Evolutionary conservation across 2,329 filamentous ascomycete genomes (phyloP).

Genomic region (Ploettnerulaceae sp.): DNA sequence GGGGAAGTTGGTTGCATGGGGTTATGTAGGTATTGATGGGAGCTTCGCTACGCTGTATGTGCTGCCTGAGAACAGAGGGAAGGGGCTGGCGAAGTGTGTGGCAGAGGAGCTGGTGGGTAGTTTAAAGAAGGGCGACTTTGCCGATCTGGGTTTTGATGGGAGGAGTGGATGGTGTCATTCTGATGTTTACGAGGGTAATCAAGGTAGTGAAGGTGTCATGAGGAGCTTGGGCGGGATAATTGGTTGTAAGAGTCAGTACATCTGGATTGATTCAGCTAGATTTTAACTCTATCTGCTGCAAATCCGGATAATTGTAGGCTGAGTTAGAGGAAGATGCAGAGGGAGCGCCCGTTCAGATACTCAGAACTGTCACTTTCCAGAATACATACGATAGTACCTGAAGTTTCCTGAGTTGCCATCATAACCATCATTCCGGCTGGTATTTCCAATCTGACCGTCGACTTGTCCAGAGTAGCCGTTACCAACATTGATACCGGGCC

Average conservation of each 20-base stretch:
- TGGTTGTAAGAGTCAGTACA: slow-evolving; percentile 23
- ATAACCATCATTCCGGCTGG: too few species aligned
- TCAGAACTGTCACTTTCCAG: too few species aligned
- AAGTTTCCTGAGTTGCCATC: too few species aligned
- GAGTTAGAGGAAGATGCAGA: too few species aligned
- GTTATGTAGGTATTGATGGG: slow-evolving; percentile 29
- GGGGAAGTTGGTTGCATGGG: slow-evolving; percentile 28
- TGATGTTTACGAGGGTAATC: slow-evolving; percentile 31
- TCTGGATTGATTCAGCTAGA: slow-evolving; percentile 27
- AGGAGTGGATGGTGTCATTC: slow-evolving; percentile 30
- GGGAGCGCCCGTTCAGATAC: too few species aligned
- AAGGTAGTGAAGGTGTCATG: slow-evolving; percentile 32
- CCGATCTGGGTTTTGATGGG: slow-evolving; percentile 27
- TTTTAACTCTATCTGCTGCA: slow-evolving; percentile 14
- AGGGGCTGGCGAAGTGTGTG: slow-evolving; percentile 27
- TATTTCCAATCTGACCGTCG: too few species aligned
- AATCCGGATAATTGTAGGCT: too few species aligned
- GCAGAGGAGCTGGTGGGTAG: slow-evolving; percentile 22
- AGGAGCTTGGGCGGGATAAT: slow-evolving; percentile 19
- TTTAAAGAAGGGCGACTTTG: slow-evolving; percentile 23
- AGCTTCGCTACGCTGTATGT: slow-evolving; percentile 32
- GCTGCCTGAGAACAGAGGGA: slow-evolving; percentile 26
- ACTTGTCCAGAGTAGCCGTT: too few species aligned
- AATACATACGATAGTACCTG: too few species aligned
- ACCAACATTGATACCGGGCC: too few species aligned